A percentile compares a stretch with the other conserved stretches of the same genome.
These are phyloP conservation scores for Nothomitra cinnamomea DNA, from an alignment of 2,329 filamentous ascomycete genomes.

Conservation along the genomic window DNA sequence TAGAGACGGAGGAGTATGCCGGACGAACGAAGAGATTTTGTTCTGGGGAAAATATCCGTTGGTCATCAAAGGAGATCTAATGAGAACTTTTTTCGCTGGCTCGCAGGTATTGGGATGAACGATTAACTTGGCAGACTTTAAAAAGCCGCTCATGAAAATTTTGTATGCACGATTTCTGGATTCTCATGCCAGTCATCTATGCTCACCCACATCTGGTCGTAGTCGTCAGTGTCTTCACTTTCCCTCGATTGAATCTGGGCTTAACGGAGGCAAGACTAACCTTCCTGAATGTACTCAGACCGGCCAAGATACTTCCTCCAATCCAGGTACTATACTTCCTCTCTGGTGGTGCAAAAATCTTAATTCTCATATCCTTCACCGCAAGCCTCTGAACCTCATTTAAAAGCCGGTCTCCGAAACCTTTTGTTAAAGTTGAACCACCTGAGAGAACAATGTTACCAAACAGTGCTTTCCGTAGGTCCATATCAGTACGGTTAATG, in stretches of 20 bases:
- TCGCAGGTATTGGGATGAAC: not conserved
- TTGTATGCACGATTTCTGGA: conserved; percentile 95
- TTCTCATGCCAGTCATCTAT: conserved; percentile 99
- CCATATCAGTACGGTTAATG: conserved; percentile 87
- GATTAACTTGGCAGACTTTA: not conserved
- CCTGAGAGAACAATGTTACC: conserved; percentile 95
- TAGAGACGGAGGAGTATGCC: too few species aligned
- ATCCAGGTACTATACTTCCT: conserved; percentile 99
- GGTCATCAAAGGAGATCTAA: too few species aligned
- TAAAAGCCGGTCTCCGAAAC: conserved; percentile 83
- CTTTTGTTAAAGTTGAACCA: conserved; percentile 89
- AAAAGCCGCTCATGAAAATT: conserved; percentile 56
- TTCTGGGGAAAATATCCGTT: too few species aligned
- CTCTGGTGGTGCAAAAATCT: conserved; percentile 96
- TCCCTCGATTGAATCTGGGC: not conserved
- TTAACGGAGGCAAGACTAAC: conserved; percentile 31
- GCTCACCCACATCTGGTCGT: conserved; percentile 88
- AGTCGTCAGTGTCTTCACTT: not conserved
- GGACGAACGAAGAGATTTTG: too few species aligned
- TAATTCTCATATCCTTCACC: conserved; percentile 98
- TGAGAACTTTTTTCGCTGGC: too few species aligned
- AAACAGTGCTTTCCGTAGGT: conserved; percentile 83
- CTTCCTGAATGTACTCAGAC: conserved; percentile 96
- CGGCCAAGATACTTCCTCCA: conserved; percentile 89
- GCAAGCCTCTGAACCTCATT: conserved; percentile 84